phyloP scores from a whole-genome alignment of 306 rosid species.

The Hylodesmum podocarpum region DNA sequence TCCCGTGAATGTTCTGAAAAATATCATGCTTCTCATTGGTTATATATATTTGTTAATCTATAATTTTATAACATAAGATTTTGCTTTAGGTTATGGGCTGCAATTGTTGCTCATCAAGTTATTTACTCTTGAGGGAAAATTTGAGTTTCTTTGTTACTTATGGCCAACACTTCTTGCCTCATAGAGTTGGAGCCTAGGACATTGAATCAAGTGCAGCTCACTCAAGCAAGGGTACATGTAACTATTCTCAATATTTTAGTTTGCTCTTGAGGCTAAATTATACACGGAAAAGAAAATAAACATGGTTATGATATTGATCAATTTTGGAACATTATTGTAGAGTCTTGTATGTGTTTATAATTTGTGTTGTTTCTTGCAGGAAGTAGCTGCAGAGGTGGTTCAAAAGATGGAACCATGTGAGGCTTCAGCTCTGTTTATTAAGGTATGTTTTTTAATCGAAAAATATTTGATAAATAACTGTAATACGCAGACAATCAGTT shows the following conservation, averaged over 20 bases:
- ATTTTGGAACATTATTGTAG: neutral
- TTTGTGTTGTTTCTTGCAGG: constrained; percentile 48
- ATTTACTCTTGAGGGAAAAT: constrained; percentile 20
- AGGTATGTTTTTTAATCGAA: constrained; percentile 48
- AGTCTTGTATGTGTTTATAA: neutral
- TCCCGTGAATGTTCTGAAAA: constrained; percentile 48
- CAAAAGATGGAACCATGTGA: constrained; percentile 59
- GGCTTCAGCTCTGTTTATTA: constrained; percentile 54
- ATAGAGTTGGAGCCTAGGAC: constrained; percentile 87
- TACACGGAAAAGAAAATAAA: too few species aligned
- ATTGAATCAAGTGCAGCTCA: constrained; percentile 56
- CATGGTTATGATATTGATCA: neutral
- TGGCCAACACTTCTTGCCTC: constrained; percentile 60
- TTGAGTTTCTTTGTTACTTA: constrained; percentile 6
- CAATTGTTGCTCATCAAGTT: constrained; percentile 15
- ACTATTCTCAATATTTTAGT: neutral
- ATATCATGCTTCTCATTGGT: neutral
- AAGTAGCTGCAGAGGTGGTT: constrained; percentile 71
- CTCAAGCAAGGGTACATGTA: constrained; percentile 67
- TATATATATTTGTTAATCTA: neutral
- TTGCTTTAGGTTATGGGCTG: constrained; percentile 28
- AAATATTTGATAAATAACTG: too few species aligned
- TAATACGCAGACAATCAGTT: too few species aligned
- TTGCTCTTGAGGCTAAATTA: neutral
- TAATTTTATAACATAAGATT: neutral